Conservation (phyloP, 257 asterid genomes). For the Lithospermum erythrorhizon region DNA sequence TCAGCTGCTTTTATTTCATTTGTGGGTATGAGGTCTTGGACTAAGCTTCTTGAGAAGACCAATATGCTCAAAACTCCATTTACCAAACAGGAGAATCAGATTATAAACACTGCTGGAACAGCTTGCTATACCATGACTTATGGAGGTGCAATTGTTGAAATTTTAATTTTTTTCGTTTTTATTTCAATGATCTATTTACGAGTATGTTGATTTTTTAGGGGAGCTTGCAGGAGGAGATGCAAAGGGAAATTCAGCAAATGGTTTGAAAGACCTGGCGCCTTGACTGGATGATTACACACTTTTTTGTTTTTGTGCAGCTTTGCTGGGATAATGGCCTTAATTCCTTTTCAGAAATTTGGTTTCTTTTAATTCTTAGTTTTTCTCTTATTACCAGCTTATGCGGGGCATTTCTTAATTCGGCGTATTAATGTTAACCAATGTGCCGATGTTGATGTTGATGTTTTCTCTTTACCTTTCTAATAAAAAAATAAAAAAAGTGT, state of each 20-base stretch:
- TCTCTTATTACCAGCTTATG: too few relatives aligned
- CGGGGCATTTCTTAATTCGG: too few relatives aligned
- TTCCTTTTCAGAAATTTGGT: slow-evolving; percentile 2
- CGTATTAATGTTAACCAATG: too few relatives aligned
- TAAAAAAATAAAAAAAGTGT: too few relatives aligned
- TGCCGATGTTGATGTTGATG: too few relatives aligned
- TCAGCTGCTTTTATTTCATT: neutral
- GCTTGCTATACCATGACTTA: neutral
- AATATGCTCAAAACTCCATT: neutral
- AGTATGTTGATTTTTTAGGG: neutral
- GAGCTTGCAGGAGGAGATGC: slow-evolving; percentile 2
- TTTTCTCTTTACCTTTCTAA: neutral
- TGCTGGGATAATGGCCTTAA: slow-evolving; percentile 1
- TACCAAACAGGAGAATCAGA: neutral
- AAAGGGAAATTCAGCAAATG: neutral
- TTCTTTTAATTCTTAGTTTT: too few relatives aligned
- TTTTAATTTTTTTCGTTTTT: neutral
- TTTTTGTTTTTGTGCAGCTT: neutral
- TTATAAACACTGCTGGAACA: neutral
- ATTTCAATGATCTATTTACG: too few relatives aligned
- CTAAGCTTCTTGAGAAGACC: neutral
- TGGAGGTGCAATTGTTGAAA: neutral
- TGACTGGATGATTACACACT: slow-evolving; percentile 1
- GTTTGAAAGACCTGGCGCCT: slow-evolving; percentile 6
- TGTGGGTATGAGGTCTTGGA: neutral